phyloP scores from a whole-genome alignment of 2,329 filamentous ascomycete genomes.

The Trichoderma sp. region DNA sequence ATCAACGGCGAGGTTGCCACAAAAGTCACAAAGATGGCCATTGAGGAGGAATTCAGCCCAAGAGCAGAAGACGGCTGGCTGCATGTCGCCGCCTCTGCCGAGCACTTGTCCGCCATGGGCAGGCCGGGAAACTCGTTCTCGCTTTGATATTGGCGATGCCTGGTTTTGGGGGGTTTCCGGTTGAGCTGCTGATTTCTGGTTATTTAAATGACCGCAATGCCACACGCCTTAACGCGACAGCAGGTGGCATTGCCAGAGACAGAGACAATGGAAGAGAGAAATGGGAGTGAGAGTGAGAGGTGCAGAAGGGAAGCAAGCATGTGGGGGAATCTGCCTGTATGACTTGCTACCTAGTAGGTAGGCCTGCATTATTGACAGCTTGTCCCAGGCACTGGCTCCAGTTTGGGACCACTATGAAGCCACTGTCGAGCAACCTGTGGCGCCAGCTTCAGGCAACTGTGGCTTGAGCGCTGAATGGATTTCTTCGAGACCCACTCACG shows the following conservation, averaged over 20 bases:
- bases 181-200: neutral
- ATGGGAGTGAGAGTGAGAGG: neutral
- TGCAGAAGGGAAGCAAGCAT: slow-evolving; percentile 13
- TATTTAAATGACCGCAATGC: slow-evolving; percentile 11
- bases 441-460: slow-evolving; percentile 13
- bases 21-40: slow-evolving; percentile 28
- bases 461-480: neutral
- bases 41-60: slow-evolving; percentile 30
- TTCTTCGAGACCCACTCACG: slow-evolving; percentile 16
- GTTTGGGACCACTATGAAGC: slow-evolving; percentile 1
- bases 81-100: slow-evolving; percentile 13
- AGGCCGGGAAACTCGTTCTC: slow-evolving; percentile 15
- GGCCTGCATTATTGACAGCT: slow-evolving; percentile 12
- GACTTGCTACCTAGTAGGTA: slow-evolving; percentile 1
- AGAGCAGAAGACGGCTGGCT: neutral
- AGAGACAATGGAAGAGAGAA: neutral
- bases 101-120: slow-evolving; percentile 15
- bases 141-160: neutral
- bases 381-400: slow-evolving; percentile 5
- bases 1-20: slow-evolving; percentile 25
- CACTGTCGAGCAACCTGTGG: slow-evolving; percentile 8
- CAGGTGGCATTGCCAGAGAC: slow-evolving; percentile 17
- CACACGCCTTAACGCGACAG: neutral
- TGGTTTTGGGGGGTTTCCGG: neutral
- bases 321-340: slow-evolving; percentile 19